Evolutionary conservation across 179 eudicot genomes (phyloP).

Genomic region (Camellia oleifera): DNA sequence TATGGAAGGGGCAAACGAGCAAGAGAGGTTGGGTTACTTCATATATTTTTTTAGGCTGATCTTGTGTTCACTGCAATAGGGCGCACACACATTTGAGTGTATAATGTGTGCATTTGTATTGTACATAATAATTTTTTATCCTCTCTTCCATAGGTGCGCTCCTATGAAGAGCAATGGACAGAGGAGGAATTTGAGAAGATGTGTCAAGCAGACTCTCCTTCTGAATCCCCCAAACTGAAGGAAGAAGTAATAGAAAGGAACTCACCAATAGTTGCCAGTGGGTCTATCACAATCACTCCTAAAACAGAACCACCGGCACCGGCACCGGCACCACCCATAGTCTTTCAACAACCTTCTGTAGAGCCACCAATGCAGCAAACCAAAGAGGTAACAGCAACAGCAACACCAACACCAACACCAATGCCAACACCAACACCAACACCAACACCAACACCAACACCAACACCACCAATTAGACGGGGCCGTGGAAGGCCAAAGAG

Average conservation of each 20-base stretch:
- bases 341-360: slow-evolving; percentile 22
- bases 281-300: slow-evolving; percentile 21
- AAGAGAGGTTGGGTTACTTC: slow-evolving; percentile 69
- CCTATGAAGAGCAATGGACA: slow-evolving; percentile 98
- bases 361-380: slow-evolving; percentile 25
- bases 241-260: slow-evolving; percentile 43
- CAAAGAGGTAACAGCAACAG: slow-evolving; percentile 28
- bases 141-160: slow-evolving; percentile 63
- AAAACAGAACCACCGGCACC: slow-evolving; percentile 29
- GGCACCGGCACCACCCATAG: no score
- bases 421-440: no score
- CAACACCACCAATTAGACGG: slow-evolving; percentile 59
- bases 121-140: neutral
- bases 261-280: slow-evolving; percentile 27
- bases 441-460: no score
- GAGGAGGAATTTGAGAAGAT: slow-evolving; percentile 97
- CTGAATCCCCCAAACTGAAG: slow-evolving; percentile 49
- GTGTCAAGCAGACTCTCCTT: slow-evolving; percentile 75
- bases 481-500: slow-evolving; percentile 98
- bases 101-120: slow-evolving; percentile 2
- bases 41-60: neutral
- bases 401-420: no score
- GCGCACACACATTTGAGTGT: neutral
- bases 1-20: slow-evolving; percentile 99
- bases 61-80: neutral